A percentile compares a stretch with the other conserved stretches of the same genome.
Evolutionary conservation across 148 eudicot genomes (phyloP).

Genomic region (Rhododendron molle): DNA sequence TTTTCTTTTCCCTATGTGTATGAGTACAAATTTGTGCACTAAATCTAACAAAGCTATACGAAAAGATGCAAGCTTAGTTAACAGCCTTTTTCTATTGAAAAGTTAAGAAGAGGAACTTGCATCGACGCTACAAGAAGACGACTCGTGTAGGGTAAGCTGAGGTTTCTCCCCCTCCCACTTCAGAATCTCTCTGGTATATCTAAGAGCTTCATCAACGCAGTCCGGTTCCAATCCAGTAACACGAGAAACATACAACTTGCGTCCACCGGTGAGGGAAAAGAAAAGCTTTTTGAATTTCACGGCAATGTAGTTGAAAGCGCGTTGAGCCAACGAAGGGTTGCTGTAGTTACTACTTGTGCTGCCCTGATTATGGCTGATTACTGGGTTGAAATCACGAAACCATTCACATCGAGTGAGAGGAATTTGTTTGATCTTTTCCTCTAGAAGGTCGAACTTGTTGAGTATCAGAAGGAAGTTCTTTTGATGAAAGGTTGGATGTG

Average conservation of each 20-base stretch:
- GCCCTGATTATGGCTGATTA: constrained; percentile 41
- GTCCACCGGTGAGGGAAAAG: constrained; percentile 38
- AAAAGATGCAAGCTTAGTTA: neutral
- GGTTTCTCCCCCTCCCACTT: constrained; percentile 66
- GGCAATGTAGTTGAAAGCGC: constrained; percentile 63
- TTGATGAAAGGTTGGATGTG: constrained; percentile 36
- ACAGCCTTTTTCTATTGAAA: neutral
- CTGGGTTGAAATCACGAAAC: constrained; percentile 72
- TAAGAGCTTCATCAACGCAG: constrained; percentile 56
- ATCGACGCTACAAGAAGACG: constrained; percentile 50
- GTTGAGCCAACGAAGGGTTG: constrained; percentile 53
- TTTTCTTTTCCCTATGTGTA: neutral
- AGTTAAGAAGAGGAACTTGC: constrained; percentile 25
- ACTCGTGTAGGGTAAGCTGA: constrained; percentile 24
- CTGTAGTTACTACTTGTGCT: constrained; percentile 16
- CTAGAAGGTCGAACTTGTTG: constrained; percentile 69
- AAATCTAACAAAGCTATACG: neutral
- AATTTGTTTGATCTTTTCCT: constrained; percentile 54
- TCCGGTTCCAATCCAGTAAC: constrained; percentile 57
- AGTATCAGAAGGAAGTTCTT: constrained; percentile 62
- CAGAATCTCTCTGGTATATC: constrained; percentile 58
- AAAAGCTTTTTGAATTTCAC: constrained; percentile 59
- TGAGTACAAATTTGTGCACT: neutral
- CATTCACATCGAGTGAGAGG: constrained; percentile 63
- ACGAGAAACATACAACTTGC: constrained; percentile 60